Percentiles rank a stretch among this genome's conserved stretches.
phyloP scores from a whole-genome alignment of 208 protist genomes.

The Trypanosoma platydactyli region DNA sequence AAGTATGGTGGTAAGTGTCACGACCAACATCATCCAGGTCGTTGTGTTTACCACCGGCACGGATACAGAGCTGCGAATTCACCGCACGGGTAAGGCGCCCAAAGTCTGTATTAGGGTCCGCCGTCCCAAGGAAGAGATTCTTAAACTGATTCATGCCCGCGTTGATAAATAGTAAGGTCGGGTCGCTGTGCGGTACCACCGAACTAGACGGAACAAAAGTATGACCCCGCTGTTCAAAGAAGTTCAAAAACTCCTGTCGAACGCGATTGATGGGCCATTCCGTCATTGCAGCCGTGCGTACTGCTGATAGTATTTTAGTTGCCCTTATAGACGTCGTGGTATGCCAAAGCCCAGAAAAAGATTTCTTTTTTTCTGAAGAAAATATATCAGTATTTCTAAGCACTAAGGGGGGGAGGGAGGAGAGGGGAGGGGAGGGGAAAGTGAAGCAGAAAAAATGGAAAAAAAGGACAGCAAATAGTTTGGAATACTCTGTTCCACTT shows the following conservation, averaged over 20 bases:
- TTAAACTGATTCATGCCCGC: conserved; percentile 99
- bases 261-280: conserved; percentile 87
- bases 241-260: conserved; percentile 94
- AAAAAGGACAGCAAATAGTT: conserved; percentile 10
- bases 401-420: neutral
- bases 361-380: neutral
- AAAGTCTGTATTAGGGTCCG: conserved; percentile 92
- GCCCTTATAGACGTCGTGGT: conserved; percentile 10
- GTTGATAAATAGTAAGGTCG: conserved; percentile 99
- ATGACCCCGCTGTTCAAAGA: conserved; percentile 93
- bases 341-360: conserved; percentile 14
- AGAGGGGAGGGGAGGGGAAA: conserved; percentile 9
- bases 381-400: too few species aligned
- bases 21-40: conserved; percentile 99
- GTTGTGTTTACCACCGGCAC: conserved; percentile 99
- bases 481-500: too few species aligned
- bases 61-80: conserved; percentile 99
- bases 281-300: conserved; percentile 25
- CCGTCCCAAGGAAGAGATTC: conserved; percentile 96
- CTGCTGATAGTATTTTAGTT: conserved; percentile 1
- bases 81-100: conserved; percentile 93
- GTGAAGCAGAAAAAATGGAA: conserved; percentile 29
- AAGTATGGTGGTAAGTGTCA: conserved; percentile 99
- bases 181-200: conserved; percentile 97
- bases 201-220: conserved; percentile 90